Evolutionary conservation across 148 eudicot genomes (phyloP).

Genomic region (Nepenthes gracilis): DNA sequence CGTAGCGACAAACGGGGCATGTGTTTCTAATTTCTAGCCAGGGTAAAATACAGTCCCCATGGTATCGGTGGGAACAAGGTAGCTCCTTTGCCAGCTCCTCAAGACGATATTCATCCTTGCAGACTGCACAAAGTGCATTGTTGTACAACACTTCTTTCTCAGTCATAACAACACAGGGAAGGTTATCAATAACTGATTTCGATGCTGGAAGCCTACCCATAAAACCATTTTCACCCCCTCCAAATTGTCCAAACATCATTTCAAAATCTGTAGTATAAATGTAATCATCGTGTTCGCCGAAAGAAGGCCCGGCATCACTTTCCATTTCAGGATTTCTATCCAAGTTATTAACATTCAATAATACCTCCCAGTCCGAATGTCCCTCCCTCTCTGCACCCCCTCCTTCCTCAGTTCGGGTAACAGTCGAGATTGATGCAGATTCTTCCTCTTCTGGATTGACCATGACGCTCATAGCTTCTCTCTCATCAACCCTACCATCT

Average conservation of each 20-base stretch:
- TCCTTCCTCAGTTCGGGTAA: constrained; percentile 16
- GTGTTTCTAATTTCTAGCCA: constrained; percentile 67
- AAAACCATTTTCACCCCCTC: constrained; percentile 22
- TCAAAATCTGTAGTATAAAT: constrained; percentile 28
- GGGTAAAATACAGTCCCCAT: constrained; percentile 61
- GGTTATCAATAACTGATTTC: constrained; percentile 24
- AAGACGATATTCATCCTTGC: constrained; percentile 42
- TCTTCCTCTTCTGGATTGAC: constrained; percentile 28
- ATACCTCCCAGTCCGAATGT: constrained; percentile 36
- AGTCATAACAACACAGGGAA: constrained; percentile 26
- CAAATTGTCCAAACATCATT: constrained; percentile 49
- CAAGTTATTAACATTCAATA: constrained; percentile 19
- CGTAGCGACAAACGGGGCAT: constrained; percentile 63
- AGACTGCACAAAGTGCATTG: constrained; percentile 48
- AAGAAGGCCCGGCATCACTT: constrained; percentile 6
- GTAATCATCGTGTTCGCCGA: constrained; percentile 26
- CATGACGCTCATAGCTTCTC: constrained; percentile 20
- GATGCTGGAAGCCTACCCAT: constrained; percentile 47
- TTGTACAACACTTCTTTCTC: constrained; percentile 27
- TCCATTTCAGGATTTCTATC: constrained; percentile 16
- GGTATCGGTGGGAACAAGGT: constrained; percentile 57
- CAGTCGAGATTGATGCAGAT: constrained; percentile 14
- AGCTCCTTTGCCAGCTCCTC: constrained; percentile 40
- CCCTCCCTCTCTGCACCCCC: constrained; percentile 16
- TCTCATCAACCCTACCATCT: constrained; percentile 25